Base-by-base conservation (phyloP, 352 stramenopile genomes). In the Globisporangium heterothallicum region DNA sequence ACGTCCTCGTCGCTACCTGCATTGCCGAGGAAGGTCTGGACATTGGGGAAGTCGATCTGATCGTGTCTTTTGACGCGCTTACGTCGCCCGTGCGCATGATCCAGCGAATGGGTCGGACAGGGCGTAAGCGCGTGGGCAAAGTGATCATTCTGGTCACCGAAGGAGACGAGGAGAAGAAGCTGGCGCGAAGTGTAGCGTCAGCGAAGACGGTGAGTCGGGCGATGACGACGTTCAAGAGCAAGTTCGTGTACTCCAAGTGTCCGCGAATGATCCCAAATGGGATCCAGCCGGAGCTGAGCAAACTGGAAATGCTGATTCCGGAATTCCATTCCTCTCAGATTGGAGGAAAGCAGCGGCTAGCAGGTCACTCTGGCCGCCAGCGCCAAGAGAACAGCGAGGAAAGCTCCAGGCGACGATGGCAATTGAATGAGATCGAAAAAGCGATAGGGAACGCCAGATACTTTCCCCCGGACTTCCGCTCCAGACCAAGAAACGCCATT, bases 21-120 rank as follows among this genome's bases (percentile, higher is more conserved):
- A 98, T 98, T 60, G 96, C 92, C 3, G 95, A 98, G 64, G 94
- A 98, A 79, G 94, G 94, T 0, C 58, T 98, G 49, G 94, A 98
- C 59, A 98, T 98, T 70, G 92, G 92, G 22, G 90, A 97, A 70
- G 92, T 98, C 10, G 92, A 97, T 42, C 67, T 98, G 14, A 97
- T 98, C 45, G 84, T 98, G 13, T 96, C 84, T 14, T 98, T 97
- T 56, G 92, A 98, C 56, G 88, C 87, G 12, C 65, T 97, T 21
- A 94, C 92, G 12, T 98, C 90, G 21, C 92, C 96, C n/a, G 96
- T 98, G 44, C 84, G 97, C 6, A 94, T 92, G 78, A 92, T 94
- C 36, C 84, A 99, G 66, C 78, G 97, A 18, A 97, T 98, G 71
- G 97, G 97, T 1, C 77, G 97, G 56, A 99, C 97, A 18, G 96